Evolutionary conservation across 1,284 basidiomycete genomes (phyloP).

Genomic region (Cryptococcus sp.): DNA sequence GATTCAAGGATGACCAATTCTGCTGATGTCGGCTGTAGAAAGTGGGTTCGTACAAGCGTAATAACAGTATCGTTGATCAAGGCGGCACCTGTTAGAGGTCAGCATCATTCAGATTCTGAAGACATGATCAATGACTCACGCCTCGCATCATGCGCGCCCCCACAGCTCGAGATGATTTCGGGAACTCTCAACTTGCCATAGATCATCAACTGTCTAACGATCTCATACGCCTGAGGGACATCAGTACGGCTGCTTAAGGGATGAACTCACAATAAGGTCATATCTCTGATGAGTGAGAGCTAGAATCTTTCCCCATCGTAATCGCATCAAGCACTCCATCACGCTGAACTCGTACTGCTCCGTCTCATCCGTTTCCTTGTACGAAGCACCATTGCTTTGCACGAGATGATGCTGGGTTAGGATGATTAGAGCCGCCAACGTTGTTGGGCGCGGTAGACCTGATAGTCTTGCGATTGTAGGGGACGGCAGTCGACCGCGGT

Average conservation of each 20-base stretch:
- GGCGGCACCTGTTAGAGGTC: conserved; percentile 14
- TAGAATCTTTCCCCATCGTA: conserved; percentile 78
- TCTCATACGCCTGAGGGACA: conserved; percentile 64
- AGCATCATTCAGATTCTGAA: background rate
- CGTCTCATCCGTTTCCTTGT: conserved; percentile 60
- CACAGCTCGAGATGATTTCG: conserved; percentile 31
- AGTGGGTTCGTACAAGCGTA: conserved; percentile 28
- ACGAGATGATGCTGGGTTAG: conserved; percentile 91
- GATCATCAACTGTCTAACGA: conserved; percentile 73
- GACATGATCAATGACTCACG: conserved; percentile 15
- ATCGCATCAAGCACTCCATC: conserved; percentile 72
- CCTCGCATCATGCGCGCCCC: conserved; percentile 16
- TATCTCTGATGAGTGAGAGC: conserved; percentile 69
- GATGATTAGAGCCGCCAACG: conserved; percentile 67
- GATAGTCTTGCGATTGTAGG: conserved; percentile 62
- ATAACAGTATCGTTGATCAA: conserved; percentile 20
- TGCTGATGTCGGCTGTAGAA: conserved; percentile 33
- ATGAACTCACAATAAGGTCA: conserved; percentile 64
- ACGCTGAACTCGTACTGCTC: conserved; percentile 69
- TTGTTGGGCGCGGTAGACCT: conserved; percentile 65
- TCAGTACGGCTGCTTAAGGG: background rate
- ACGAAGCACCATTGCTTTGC: conserved; percentile 68
- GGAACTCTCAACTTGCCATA: conserved; percentile 79
- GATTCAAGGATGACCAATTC: conserved; percentile 34
- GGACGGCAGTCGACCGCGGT: conserved; percentile 77